These are phyloP conservation scores for Antarctomyces pellizariae DNA, from an alignment of 495 filamentous ascomycete species.

Conservation along the genomic window DNA sequence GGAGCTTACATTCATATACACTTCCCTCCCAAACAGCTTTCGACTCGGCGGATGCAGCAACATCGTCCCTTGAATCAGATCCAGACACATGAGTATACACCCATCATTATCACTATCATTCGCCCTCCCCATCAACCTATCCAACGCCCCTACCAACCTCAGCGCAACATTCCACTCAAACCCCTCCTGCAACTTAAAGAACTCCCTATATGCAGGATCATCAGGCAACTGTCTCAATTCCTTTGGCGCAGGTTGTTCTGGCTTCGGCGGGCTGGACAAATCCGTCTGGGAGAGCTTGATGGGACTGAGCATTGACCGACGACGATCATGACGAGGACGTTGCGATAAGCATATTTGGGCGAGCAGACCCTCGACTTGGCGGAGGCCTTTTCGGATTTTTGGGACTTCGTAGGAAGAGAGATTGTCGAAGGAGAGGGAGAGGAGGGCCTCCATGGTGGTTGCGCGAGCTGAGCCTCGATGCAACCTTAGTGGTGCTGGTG, in stretches of 20 bases:
- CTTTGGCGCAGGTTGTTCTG: slow-evolving; percentile 22
- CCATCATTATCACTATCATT: slow-evolving; percentile 68
- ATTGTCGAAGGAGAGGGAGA: slow-evolving; percentile 89
- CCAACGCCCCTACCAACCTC: slow-evolving; percentile 66
- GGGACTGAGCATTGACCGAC: slow-evolving; percentile 10
- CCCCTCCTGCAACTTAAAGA: slow-evolving; percentile 87
- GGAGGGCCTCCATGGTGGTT: slow-evolving; percentile 60
- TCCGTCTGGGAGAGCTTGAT: slow-evolving; percentile 11
- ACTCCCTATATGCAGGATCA: slow-evolving; percentile 86
- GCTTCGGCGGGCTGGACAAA: slow-evolving; percentile 20
- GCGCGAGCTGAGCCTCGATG: slow-evolving; percentile 3
- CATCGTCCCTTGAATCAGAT: slow-evolving; percentile 73
- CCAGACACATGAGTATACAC: slow-evolving; percentile 68
- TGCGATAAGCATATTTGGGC: slow-evolving; percentile 82
- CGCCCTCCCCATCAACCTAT: slow-evolving; percentile 61
- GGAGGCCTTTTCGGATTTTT: slow-evolving; percentile 82
- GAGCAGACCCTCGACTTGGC: slow-evolving; percentile 85
- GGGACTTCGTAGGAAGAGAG: slow-evolving; percentile 74
- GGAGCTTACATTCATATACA: slow-evolving; percentile 66
- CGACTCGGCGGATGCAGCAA: slow-evolving; percentile 87
- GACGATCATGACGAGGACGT: slow-evolving; percentile 14
- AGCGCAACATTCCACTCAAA: slow-evolving; percentile 96
- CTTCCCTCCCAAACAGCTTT: slow-evolving; percentile 63
- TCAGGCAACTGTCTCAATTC: slow-evolving; percentile 41
- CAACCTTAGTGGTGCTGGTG: too few relatives aligned